Base-by-base conservation (phyloP, 2,329 filamentous ascomycete species). In the Xylariales sp. region DNA sequence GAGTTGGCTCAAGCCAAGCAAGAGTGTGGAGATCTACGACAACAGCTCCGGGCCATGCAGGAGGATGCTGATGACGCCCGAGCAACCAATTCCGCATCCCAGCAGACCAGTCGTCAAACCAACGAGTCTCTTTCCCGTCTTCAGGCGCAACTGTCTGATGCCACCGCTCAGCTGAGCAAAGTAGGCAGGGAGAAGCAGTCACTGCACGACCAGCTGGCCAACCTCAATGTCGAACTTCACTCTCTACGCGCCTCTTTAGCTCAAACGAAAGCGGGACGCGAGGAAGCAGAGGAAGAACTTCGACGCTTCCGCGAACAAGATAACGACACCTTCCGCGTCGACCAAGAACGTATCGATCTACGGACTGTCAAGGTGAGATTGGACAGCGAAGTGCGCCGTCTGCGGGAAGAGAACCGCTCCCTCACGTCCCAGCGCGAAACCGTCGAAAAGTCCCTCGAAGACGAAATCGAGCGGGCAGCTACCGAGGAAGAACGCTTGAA, bases 291-390 rank as follows among this genome's bases (percentile, higher is more conserved):
- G 42, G 73, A 64, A 22, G 78, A 84, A 52, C 64, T 87, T 15
- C 70, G 71, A 32, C 69, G 71, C 18, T 57, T 69, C n/a, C 69
- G 68, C 46, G 69, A 77, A 28, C 72, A 75, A 41, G 76, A 76
- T 36, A 73, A 73, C 41, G 76, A 82, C 44, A 77, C 73, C 1
- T 73, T 78, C 50, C 74, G 73, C 10, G 59, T 84, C 33, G 83
- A 87, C 50, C 77, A 82, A 46, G 84, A 88, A 54, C 80, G 82
- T 48, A 64, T 84, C 33, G 81, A 87, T 40, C 66, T 88, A 18
- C 78, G 82, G 14, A 79, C 80, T 20, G 65, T 76, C n/a, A 84
- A 82, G 56, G 65, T 80, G 47, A 83, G 80, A 53, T 70, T 86
- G 14, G 84, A 88, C 48, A 74, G 69, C 46, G 84, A 88, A 52